Evolutionary conservation across 2,329 filamentous ascomycete genomes (phyloP).

Genomic region (Cephalotrichum gorgonifer): DNA sequence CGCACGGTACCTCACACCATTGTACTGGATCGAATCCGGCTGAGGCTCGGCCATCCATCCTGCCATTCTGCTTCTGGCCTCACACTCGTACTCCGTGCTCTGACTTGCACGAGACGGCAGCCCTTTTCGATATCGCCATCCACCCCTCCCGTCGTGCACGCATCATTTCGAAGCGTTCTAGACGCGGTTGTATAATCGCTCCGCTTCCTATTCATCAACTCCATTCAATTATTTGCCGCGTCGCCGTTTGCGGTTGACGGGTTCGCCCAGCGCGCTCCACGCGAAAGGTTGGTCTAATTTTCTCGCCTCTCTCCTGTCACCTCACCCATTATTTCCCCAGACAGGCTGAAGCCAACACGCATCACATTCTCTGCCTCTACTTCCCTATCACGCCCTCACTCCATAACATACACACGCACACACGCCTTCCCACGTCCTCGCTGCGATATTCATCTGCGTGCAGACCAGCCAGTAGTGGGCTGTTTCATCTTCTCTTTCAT

Average conservation of each 20-base stretch:
- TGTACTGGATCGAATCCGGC: background rate
- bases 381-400: background rate
- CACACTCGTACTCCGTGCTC: background rate
- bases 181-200: background rate
- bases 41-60: background rate
- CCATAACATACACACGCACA: background rate
- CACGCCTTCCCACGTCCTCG: background rate
- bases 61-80: background rate
- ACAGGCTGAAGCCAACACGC: background rate
- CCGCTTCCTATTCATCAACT: background rate
- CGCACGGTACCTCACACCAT: too few species aligned
- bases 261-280: background rate
- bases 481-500: constrained; percentile 7
- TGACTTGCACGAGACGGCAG: constrained; percentile 2
- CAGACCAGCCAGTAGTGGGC: constrained; percentile 6
- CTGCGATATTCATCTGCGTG: background rate
- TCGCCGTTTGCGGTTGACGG: background rate
- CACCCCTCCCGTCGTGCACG: background rate
- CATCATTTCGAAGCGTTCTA: background rate
- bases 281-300: constrained; percentile 4
- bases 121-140: background rate
- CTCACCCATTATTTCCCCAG: background rate
- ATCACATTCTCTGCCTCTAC: background rate
- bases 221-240: background rate
- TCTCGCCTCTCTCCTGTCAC: background rate